Percentiles rank a stretch among this genome's conserved stretches.
Evolutionary conservation across 176 grass and related monocot species (phyloP).

Genomic region (Musa troglodytarum): DNA sequence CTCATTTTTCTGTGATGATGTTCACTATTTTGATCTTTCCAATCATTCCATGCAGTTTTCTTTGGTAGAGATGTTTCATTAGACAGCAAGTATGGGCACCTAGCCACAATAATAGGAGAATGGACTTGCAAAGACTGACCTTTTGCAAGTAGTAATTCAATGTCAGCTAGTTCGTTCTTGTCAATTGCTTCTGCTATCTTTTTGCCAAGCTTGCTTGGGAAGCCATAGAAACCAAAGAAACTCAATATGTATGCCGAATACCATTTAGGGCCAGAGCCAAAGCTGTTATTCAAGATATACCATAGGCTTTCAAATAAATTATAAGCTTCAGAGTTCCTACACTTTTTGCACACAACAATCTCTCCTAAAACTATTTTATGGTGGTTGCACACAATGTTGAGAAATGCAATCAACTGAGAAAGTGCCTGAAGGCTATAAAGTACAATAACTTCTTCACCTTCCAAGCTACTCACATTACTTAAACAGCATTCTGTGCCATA

Average conservation of each 20-base stretch:
- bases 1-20: slow-evolving; percentile 15
- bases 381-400: slow-evolving; percentile 30
- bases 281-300: slow-evolving; percentile 38
- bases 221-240: slow-evolving; percentile 67
- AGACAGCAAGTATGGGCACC: slow-evolving; percentile 68
- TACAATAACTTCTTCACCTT: slow-evolving; percentile 59
- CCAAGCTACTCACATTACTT: slow-evolving; percentile 33
- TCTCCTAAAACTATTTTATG: slow-evolving; percentile 26
- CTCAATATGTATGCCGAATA: slow-evolving; percentile 66
- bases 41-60: slow-evolving; percentile 23
- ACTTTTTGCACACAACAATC: slow-evolving; percentile 33
- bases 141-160: slow-evolving; percentile 40
- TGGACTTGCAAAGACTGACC: slow-evolving; percentile 51
- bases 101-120: slow-evolving; percentile 50
- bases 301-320: slow-evolving; percentile 38
- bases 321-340: slow-evolving; percentile 32
- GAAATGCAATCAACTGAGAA: slow-evolving; percentile 54
- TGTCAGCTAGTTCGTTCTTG: slow-evolving; percentile 51
- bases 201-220: slow-evolving; percentile 48
- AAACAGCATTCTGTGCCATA: slow-evolving; percentile 56
- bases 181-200: slow-evolving; percentile 44
- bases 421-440: slow-evolving; percentile 52
- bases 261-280: slow-evolving; percentile 39
- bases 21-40: neutral
- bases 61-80: slow-evolving; percentile 24